Percentiles rank a stretch among this genome's conserved stretches.
phyloP scores from a whole-genome alignment of 2,329 filamentous ascomycete species.

The Colletotrichum tabaci region DNA sequence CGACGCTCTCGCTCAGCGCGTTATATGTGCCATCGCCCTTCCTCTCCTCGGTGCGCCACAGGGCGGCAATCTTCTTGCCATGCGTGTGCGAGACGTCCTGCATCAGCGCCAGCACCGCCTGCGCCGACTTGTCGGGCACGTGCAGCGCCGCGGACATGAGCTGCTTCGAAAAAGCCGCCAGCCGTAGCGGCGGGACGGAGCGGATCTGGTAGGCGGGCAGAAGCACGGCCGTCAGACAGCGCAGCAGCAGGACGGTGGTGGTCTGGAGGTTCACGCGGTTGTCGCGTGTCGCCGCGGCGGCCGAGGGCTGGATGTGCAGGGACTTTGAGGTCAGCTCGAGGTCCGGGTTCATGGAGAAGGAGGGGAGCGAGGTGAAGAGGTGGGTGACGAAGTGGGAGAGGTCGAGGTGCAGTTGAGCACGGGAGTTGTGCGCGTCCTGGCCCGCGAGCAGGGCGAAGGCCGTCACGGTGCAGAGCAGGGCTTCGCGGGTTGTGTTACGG shows the following conservation, averaged over 20 bases:
- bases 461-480: slow-evolving; percentile 94
- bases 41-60: slow-evolving; percentile 96
- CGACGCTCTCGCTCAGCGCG: slow-evolving; percentile 79
- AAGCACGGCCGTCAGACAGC: slow-evolving; percentile 86
- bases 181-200: slow-evolving; percentile 82
- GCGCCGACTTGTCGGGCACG: slow-evolving; percentile 88
- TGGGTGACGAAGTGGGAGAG: slow-evolving; percentile 96
- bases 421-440: slow-evolving; percentile 90
- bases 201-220: slow-evolving; percentile 82
- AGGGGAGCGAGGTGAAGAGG: slow-evolving; percentile 88
- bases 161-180: slow-evolving; percentile 96
- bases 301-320: slow-evolving; percentile 70
- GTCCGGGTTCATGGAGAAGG: slow-evolving; percentile 85
- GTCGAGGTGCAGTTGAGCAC: slow-evolving; percentile 86
- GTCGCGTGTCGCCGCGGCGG: slow-evolving; percentile 57
- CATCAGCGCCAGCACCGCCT: slow-evolving; percentile 84
- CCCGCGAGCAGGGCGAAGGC: slow-evolving; percentile 96
- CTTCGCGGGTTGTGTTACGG: slow-evolving; percentile 86
- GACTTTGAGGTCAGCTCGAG: slow-evolving; percentile 86
- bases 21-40: slow-evolving; percentile 92
- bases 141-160: slow-evolving; percentile 87
- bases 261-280: slow-evolving; percentile 89
- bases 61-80: slow-evolving; percentile 82
- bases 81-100: slow-evolving; percentile 86
- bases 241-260: slow-evolving; percentile 91